These are phyloP conservation scores for Boletus subcaerulescens DNA, from an alignment of 768 basidiomycete genomes.

Conservation along the genomic window DNA sequence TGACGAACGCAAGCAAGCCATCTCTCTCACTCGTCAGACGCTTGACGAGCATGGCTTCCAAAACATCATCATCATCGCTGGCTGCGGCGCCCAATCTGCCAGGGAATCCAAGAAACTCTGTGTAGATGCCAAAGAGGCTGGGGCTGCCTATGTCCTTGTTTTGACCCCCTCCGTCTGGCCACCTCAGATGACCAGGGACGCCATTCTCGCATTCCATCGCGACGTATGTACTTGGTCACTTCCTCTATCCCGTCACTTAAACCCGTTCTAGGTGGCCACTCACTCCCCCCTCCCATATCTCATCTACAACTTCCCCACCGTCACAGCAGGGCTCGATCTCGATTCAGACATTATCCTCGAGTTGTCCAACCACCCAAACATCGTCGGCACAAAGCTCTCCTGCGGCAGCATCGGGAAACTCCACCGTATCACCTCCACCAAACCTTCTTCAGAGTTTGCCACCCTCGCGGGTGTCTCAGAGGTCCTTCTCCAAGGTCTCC, in stretches of 20 bases:
- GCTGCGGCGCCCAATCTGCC: slow-evolving; percentile 80
- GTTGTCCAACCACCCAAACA: slow-evolving; percentile 76
- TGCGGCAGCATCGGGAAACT: slow-evolving; percentile 86
- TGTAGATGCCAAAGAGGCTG: slow-evolving; percentile 71
- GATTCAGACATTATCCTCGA: slow-evolving; percentile 73
- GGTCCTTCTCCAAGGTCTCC: slow-evolving; percentile 58
- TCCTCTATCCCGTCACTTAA: background rate
- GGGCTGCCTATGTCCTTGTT: slow-evolving; percentile 78
- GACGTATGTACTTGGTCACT: slow-evolving; percentile 38
- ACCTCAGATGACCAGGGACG: slow-evolving; percentile 57
- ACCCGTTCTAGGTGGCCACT: slow-evolving; percentile 53
- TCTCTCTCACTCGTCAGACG: slow-evolving; percentile 63
- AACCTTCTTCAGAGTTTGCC: slow-evolving; percentile 53
- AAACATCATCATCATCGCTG: slow-evolving; percentile 70
- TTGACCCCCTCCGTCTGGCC: slow-evolving; percentile 73
- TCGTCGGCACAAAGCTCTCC: slow-evolving; percentile 82
- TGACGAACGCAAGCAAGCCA: slow-evolving; percentile 63
- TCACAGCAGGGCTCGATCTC: slow-evolving; percentile 79
- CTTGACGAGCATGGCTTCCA: slow-evolving; percentile 70
- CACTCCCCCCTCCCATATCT: slow-evolving; percentile 66
- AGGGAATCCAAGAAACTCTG: slow-evolving; percentile 71
- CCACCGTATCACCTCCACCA: slow-evolving; percentile 64
- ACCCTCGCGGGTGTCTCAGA: slow-evolving; percentile 79
- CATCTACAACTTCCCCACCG: slow-evolving; percentile 85
- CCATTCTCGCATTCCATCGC: slow-evolving; percentile 63